Evolutionary conservation across 805 yeast genomes (phyloP), one percentile per base, ranked within the genome.

Genomic region (Starmerella kuoi): DNA sequence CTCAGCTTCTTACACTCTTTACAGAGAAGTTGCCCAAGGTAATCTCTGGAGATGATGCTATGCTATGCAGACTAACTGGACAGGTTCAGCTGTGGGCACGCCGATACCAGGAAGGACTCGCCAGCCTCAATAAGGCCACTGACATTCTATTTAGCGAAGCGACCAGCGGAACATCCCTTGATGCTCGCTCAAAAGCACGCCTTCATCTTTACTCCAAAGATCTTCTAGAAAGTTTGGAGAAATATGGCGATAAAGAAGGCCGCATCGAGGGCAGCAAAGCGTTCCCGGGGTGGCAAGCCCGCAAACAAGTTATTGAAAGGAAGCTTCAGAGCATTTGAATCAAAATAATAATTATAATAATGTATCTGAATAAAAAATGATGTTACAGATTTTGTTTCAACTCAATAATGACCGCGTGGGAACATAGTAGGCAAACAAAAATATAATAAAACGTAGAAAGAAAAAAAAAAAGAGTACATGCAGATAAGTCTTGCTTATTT

Each of bases 271-370:
- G 18, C 84, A 81, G 57, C 37, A 51, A 79, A n/a, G 93, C 87
- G 8, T 86, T 95, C 59, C 76, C 78, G 55, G 94, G 86, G 57
- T 87, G 96, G 96, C 80, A 75, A 56, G 82, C 79, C 62, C 85
- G 85, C 22, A 24, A 20, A 9, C 6, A 3, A 2, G 32, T 11
- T 1, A 23, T 42, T 2, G 30, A 27, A 17, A n/a, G 22, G 14
- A 38, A 30, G 35, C 24, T 37, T 6, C 5, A 15, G 9, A 19
- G 22, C 28, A 25, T 25, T n/a, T n/a, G n/a, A n/a, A n/a, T n/a
- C n/a, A n/a, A n/a, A n/a, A n/a, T n/a, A n/a, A n/a, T n/a, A n/a
- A n/a, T n/a, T n/a, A n/a, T n/a, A n/a, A n/a, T n/a, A n/a, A n/a
- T n/a, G n/a, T n/a, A n/a, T n/a, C n/a, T n/a, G n/a, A n/a, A n/a